Evolutionary conservation across 768 basidiomycete genomes (phyloP).

Genomic region (Suillus weaverae): DNA sequence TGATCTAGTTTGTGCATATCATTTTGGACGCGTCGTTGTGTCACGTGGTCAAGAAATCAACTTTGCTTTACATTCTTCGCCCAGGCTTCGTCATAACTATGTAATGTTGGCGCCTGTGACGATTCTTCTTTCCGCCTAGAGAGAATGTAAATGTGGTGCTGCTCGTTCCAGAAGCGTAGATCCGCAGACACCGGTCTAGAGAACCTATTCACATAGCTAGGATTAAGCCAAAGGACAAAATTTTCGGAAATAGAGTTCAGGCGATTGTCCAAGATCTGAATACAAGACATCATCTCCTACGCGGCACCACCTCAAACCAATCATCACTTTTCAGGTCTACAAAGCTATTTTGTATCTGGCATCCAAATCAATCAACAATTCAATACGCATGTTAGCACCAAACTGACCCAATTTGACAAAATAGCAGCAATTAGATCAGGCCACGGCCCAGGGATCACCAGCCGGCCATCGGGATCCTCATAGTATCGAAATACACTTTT

Average conservation of each 20-base stretch:
- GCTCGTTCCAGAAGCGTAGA: too few relatives aligned
- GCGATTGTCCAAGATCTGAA: neutral
- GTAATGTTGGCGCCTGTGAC: too few relatives aligned
- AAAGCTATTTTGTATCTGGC: too few relatives aligned
- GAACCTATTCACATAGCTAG: too few relatives aligned
- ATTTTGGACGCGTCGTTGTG: conserved; percentile 3
- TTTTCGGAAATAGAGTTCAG: too few relatives aligned
- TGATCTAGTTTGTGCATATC: neutral
- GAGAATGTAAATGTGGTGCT: too few relatives aligned
- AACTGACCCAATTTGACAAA: neutral
- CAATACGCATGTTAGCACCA: neutral
- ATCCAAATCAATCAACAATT: neutral
- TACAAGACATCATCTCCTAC: neutral
- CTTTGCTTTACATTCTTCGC: neutral
- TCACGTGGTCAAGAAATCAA: conserved; percentile 31
- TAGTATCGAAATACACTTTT: neutral
- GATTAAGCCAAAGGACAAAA: too few relatives aligned
- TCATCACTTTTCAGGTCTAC: too few relatives aligned
- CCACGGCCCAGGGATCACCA: neutral
- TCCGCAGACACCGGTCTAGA: too few relatives aligned
- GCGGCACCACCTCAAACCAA: too few relatives aligned
- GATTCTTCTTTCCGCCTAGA: too few relatives aligned
- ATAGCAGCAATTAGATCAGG: neutral
- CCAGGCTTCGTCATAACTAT: too few relatives aligned
- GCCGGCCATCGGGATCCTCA: neutral